These are phyloP conservation scores for Raffaelea ambrosiae DNA, from an alignment of 2,329 filamentous ascomycete species.

Conservation along the genomic window DNA sequence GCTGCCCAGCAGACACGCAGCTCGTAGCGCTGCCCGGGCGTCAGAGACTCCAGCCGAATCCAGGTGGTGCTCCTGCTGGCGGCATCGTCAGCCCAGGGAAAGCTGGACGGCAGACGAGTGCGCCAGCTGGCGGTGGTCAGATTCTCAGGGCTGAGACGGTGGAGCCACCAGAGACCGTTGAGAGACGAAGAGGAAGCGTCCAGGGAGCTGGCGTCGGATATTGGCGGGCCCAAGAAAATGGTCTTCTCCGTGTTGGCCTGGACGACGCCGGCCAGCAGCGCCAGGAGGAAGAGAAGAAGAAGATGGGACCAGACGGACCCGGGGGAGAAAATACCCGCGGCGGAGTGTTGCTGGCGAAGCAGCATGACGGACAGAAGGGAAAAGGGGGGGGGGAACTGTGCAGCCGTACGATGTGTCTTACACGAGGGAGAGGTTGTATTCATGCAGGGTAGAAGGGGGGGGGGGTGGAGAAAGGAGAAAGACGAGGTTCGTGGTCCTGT, in stretches of 20 bases:
- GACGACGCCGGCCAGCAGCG: constrained; percentile 10
- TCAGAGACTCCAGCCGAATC: constrained; percentile 66
- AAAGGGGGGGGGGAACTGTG: not conserved
- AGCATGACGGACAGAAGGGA: not conserved
- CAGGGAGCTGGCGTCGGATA: constrained; percentile 27
- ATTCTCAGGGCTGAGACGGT: constrained; percentile 5
- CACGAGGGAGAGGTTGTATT: no score
- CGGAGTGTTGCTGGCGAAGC: not conserved
- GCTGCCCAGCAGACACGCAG: constrained; percentile 89
- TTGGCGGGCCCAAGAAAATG: constrained; percentile 69
- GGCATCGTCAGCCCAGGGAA: constrained; percentile 46
- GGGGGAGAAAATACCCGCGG: no score
- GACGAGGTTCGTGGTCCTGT: not conserved
- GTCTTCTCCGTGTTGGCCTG: constrained; percentile 81
- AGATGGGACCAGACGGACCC: not conserved
- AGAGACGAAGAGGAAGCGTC: no score
- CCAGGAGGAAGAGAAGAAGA: constrained; percentile 6
- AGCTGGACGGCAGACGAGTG: constrained; percentile 57
- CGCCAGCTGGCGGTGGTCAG: constrained; percentile 32
- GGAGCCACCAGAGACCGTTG: not conserved
- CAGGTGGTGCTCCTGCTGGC: constrained; percentile 63
- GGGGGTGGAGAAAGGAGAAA: not conserved
- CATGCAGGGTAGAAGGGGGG: no score
- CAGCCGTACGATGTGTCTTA: no score
- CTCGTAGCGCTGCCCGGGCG: constrained; percentile 74